Conservation (phyloP, 1,284 basidiomycete genomes). For the Earliella scabrosa region DNA sequence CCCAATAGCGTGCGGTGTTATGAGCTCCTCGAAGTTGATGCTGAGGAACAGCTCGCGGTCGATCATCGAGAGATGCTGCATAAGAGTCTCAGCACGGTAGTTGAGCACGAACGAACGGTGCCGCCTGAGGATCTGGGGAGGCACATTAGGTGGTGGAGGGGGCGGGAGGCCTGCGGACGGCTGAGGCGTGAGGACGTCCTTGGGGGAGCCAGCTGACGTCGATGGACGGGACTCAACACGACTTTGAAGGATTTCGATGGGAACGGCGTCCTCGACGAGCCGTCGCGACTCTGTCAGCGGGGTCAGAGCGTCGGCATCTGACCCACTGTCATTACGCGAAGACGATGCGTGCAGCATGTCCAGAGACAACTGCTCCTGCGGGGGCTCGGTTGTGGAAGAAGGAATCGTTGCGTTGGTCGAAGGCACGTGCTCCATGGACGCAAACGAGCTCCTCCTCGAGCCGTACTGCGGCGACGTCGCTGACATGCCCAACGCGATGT, state of each 20-base stretch:
- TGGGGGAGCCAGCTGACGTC: constrained; percentile 36
- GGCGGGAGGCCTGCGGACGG: constrained; percentile 31
- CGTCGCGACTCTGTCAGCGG: constrained; percentile 51
- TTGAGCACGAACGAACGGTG: constrained; percentile 73
- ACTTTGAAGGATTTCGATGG: constrained; percentile 67
- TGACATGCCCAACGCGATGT: constrained; percentile 17
- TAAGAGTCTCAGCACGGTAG: constrained; percentile 64
- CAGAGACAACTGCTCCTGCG: constrained; percentile 16
- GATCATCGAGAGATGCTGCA: constrained; percentile 85
- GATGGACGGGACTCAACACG: constrained; percentile 49
- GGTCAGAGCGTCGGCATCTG: constrained; percentile 31
- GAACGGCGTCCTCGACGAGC: constrained; percentile 62
- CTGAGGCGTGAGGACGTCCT: constrained; percentile 19
- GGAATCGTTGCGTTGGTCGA: not conserved
- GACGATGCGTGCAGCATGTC: constrained; percentile 14
- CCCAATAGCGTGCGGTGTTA: constrained; percentile 67
- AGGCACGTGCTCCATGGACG: constrained; percentile 12
- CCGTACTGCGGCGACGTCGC: constrained; percentile 15
- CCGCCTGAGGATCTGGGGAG: constrained; percentile 32
- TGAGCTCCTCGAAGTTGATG: constrained; percentile 84
- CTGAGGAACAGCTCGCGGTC: constrained; percentile 86
- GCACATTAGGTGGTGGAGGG: constrained; percentile 21
- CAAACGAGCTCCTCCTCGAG: constrained; percentile 20
- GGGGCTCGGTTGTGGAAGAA: constrained; percentile 3
- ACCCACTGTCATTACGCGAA: constrained; percentile 6